Evolutionary conservation across 179 eudicot genomes (phyloP), one percentile per base, ranked within the genome.

Genomic region (Nepenthes alata): DNA sequence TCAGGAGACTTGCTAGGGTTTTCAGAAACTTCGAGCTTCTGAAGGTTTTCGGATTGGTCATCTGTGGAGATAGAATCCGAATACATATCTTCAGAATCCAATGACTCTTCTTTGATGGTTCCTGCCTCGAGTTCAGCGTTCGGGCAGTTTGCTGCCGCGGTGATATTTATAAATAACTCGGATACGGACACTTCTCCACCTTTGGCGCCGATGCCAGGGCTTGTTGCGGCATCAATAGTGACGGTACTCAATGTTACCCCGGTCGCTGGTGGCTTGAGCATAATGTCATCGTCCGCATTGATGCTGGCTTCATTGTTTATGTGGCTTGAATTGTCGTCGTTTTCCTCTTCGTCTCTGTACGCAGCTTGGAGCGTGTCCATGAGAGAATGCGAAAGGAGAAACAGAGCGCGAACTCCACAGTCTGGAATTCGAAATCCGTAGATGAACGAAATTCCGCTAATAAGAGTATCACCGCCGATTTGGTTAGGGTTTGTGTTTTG

Each of bases 361-460:
- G 80, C 61, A 13, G 79, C 69, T 61, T 41, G 76, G 4, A 82
- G 75, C 55, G 64, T 75, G 54, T 82, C 90, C 90, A 85, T 84
- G 37, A 34, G 2, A 47, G 63, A 2, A 37, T 6, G 68, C 8
- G 37, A 38, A 36, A 15, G n/a, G 11, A 9, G 8, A 41, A 41
- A 4, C 25, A 25, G 25, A 25, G 25, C 25, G 25, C 25, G 25
- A 41, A 41, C 45, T 7, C 5, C 45, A 41, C 5, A 4, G 8
- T 41, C 5, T 2, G 6, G 45, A 41, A 41, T 41, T 41, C 45
- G 45, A 41, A 7, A 41, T 7, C 8, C 45, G 45, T 25, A 25
- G 25, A 25, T 25, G 25, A 25, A 25, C 25, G 25, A 25, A 25
- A 25, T 25, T 25, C 25, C 25, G 25, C 25, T 25, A 25, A 25